A percentile compares a stretch with the other conserved stretches of the same genome.
phyloP scores from a whole-genome alignment of 2,329 filamentous ascomycete genomes.

The Talaromyces sp. region DNA sequence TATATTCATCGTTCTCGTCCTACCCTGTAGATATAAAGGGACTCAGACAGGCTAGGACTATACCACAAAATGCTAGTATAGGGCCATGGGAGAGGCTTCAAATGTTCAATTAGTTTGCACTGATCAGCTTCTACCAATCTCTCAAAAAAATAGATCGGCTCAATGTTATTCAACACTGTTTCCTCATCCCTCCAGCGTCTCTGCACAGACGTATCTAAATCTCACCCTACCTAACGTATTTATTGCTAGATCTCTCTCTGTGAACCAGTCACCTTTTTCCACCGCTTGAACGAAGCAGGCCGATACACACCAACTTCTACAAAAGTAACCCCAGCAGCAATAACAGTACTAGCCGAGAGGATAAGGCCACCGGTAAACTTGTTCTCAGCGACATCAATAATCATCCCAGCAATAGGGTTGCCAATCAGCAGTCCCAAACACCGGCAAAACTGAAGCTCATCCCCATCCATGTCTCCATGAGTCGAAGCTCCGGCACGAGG shows the following conservation, averaged over 20 bases:
- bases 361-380: background rate
- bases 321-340: background rate
- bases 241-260: background rate
- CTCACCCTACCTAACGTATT: too few species aligned
- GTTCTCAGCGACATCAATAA: background rate
- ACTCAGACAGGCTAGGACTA: too few species aligned
- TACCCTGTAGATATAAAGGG: too few species aligned
- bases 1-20: too few species aligned
- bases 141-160: too few species aligned
- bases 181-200: background rate
- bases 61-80: too few species aligned
- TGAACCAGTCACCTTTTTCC: background rate
- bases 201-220: too few species aligned
- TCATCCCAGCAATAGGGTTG: constrained; percentile 21
- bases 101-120: too few species aligned
- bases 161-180: too few species aligned
- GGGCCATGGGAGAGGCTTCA: too few species aligned
- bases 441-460: constrained; percentile 38
- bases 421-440: constrained; percentile 28
- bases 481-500: constrained; percentile 32
- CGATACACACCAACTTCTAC: background rate
- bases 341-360: background rate
- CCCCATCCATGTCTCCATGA: constrained; percentile 44
- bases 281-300: background rate
- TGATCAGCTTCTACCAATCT: too few species aligned